These are phyloP conservation scores for Styphnolobium japonicum DNA, from an alignment of 306 rosid genomes.

Conservation along the genomic window DNA sequence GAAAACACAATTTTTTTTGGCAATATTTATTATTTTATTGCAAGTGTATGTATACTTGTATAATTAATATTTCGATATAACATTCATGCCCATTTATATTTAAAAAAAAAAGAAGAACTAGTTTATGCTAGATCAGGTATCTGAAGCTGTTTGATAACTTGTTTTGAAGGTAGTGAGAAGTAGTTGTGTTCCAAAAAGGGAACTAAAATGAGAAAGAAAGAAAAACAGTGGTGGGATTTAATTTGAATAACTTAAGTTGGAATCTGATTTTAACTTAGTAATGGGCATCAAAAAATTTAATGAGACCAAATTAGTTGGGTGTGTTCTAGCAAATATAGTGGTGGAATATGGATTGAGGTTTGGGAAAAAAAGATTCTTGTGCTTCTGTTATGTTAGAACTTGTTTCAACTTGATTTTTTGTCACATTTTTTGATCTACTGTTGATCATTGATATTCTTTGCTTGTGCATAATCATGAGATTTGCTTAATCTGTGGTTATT, in stretches of 20 bases:
- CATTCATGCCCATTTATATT: background rate
- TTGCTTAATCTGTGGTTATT: slow-evolving; percentile 1
- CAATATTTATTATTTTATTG: background rate
- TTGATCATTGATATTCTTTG: background rate
- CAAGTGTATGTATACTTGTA: background rate
- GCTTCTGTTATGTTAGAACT: background rate
- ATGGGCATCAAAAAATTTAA: background rate
- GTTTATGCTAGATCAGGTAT: background rate
- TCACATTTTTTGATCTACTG: background rate
- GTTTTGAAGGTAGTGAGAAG: background rate
- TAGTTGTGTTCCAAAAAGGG: background rate
- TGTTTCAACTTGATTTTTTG: slow-evolving; percentile 14
- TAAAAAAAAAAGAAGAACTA: background rate
- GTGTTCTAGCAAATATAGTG: slow-evolving; percentile 3
- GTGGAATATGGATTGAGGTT: background rate
- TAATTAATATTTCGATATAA: background rate
- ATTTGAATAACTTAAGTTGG: slow-evolving; percentile 5
- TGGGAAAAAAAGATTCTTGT: slow-evolving; percentile 4
- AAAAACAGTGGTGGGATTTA: background rate
- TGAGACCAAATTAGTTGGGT: background rate
- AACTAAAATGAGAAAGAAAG: background rate
- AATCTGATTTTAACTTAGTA: background rate
- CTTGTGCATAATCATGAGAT: background rate
- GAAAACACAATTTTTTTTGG: background rate
- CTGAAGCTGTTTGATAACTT: background rate